Percentiles rank a stretch among this genome's conserved stretches.
Evolutionary conservation across 2,329 filamentous ascomycete genomes (phyloP).

Genomic region (Nothophoma quercina): DNA sequence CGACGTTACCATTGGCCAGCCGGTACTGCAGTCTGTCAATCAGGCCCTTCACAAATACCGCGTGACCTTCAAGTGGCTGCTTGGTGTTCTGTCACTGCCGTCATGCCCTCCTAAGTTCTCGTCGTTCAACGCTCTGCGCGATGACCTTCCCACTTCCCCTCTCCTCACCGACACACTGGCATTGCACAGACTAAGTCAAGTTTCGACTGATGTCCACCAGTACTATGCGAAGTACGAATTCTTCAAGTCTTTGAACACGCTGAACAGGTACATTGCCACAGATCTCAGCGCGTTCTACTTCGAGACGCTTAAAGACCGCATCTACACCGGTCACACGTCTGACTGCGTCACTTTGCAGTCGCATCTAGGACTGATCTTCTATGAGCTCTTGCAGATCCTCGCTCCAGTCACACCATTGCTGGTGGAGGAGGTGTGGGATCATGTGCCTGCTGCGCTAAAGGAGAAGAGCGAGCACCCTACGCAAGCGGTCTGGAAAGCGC

Average conservation of each 20-base stretch:
- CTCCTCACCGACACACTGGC: slow-evolving; percentile 68
- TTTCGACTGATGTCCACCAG: slow-evolving; percentile 69
- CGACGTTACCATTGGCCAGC: slow-evolving; percentile 82
- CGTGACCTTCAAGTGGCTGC: slow-evolving; percentile 86
- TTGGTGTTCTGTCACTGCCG: slow-evolving; percentile 67
- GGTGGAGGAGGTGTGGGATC: slow-evolving; percentile 87
- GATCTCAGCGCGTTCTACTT: slow-evolving; percentile 95
- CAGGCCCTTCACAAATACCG: slow-evolving; percentile 84
- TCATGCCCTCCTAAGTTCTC: slow-evolving; percentile 40
- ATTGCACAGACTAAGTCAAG: slow-evolving; percentile 73
- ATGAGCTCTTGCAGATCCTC: slow-evolving; percentile 78
- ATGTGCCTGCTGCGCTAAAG: slow-evolving; percentile 72
- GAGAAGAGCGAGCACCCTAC: slow-evolving; percentile 36
- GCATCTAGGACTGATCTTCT: slow-evolving; percentile 68
- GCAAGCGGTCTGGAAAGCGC: slow-evolving; percentile 32
- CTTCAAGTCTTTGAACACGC: slow-evolving; percentile 73
- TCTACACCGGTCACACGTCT: slow-evolving; percentile 81
- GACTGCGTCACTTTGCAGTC: slow-evolving; percentile 66
- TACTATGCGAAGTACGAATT: slow-evolving; percentile 80
- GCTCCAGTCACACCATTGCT: slow-evolving; percentile 82
- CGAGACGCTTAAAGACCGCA: slow-evolving; percentile 86
- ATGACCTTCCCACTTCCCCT: slow-evolving; percentile 9
- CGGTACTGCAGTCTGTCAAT: slow-evolving; percentile 79
- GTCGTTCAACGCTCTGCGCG: slow-evolving; percentile 31
- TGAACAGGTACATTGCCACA: slow-evolving; percentile 82